Conservation (phyloP, 257 asterid genomes). For the Voacanga thouarsii region DNA sequence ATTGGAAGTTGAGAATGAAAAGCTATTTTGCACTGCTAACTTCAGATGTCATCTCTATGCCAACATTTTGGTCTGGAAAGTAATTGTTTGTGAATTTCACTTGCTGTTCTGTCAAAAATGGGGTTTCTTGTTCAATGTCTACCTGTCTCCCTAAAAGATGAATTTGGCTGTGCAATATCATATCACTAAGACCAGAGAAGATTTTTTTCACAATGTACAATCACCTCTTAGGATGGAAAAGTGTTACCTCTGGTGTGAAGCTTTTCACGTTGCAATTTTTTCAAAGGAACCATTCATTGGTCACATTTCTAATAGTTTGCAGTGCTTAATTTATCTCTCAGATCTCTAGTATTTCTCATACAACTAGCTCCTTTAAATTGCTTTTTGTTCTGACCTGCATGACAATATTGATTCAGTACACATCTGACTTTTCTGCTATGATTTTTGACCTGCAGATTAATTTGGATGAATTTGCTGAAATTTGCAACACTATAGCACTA, state of each 20-base stretch:
- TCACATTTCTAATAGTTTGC: neutral
- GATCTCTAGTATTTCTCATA: neutral
- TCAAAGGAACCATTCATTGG: neutral
- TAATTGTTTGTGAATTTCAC: neutral
- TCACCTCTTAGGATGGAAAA: neutral
- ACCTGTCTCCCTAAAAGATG: neutral
- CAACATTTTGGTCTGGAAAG: neutral
- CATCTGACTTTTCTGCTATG: neutral
- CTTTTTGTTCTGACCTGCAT: neutral
- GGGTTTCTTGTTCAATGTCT: neutral
- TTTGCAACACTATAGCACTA: slow-evolving; percentile 82
- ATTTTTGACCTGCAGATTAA: slow-evolving; percentile 54
- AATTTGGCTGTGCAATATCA: neutral
- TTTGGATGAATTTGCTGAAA: slow-evolving; percentile 85
- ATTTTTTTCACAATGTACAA: neutral
- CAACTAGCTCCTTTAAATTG: neutral
- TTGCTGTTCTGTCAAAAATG: neutral
- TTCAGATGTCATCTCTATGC: neutral
- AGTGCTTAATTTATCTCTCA: neutral
- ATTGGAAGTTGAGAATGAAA: neutral
- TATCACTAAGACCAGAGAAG: neutral
- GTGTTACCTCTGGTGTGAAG: neutral
- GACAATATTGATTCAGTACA: neutral
- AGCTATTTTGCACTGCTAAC: neutral
- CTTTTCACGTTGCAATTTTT: neutral